phyloP scores from a whole-genome alignment of 495 filamentous ascomycete genomes.

The Astrothelium subdiscretum region DNA sequence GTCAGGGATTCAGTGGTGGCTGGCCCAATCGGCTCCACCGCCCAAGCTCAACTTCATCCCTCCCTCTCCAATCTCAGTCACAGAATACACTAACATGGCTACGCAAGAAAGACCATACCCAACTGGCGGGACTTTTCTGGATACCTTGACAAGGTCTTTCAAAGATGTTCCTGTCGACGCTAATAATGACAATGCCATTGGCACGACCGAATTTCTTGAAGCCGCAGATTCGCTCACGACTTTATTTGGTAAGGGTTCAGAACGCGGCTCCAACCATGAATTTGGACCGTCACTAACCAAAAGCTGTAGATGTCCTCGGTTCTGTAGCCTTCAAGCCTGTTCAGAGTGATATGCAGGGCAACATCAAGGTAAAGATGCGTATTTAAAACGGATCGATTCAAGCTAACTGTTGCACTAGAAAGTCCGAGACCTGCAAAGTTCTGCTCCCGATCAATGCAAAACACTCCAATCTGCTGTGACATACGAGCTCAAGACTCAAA shows the following conservation, averaged over 20 bases:
- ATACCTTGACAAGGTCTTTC: conserved; percentile 73
- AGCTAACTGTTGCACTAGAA: conserved; percentile 44
- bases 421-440: conserved; percentile 72
- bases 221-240: conserved; percentile 74
- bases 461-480: conserved; percentile 72
- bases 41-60: not conserved
- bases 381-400: not conserved
- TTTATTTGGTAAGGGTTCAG: conserved; percentile 60
- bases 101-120: conserved; percentile 26
- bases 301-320: conserved; percentile 58
- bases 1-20: too few relatives aligned
- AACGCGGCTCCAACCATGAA: not conserved
- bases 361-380: conserved; percentile 66
- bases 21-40: too few relatives aligned
- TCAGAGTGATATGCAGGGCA: conserved; percentile 81
- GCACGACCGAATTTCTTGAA: conserved; percentile 81
- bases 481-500: conserved; percentile 69
- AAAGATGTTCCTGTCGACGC: conserved; percentile 63
- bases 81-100: not conserved
- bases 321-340: conserved; percentile 73
- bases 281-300: not conserved
- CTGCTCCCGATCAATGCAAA: conserved; percentile 60
- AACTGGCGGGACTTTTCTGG: conserved; percentile 66
- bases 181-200: conserved; percentile 61
- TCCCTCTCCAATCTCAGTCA: not conserved